These are phyloP conservation scores for Tolypocladium pustulatum DNA, from an alignment of 2,329 filamentous ascomycete genomes.

Conservation along the genomic window DNA sequence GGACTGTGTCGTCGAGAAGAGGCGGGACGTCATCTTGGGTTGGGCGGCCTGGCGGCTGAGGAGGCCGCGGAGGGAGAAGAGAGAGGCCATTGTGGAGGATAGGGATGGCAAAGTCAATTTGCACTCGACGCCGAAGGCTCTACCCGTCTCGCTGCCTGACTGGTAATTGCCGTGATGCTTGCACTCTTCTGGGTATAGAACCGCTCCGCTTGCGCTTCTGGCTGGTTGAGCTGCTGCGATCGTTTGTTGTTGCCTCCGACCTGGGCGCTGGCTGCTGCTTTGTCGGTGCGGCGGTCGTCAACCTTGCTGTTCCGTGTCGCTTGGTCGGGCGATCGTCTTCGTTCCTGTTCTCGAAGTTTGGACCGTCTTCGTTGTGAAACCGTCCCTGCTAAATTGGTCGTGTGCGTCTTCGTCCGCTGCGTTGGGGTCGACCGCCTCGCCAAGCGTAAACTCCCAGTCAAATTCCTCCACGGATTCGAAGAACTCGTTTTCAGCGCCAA, in stretches of 20 bases:
- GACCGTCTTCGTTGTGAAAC: too few relatives aligned
- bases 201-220: neutral
- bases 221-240: neutral
- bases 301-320: neutral
- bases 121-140: neutral
- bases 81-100: conserved; percentile 14
- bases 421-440: neutral
- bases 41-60: conserved; percentile 13
- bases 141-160: neutral
- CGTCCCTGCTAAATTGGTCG: neutral
- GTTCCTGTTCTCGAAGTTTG: neutral
- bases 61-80: conserved; percentile 19
- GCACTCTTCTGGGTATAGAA: neutral
- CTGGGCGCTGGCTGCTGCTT: neutral
- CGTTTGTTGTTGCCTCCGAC: neutral
- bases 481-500: neutral
- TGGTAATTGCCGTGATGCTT: neutral
- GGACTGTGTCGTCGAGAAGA: conserved; percentile 21
- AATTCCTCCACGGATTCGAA: neutral
- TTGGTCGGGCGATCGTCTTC: neutral
- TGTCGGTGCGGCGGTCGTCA: neutral
- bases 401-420: neutral
- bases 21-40: conserved; percentile 9
- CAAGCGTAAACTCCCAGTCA: neutral
- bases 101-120: neutral